Evolutionary conservation across 2,329 filamentous ascomycete species (phyloP).

Genomic region (Fusarium sp.): DNA sequence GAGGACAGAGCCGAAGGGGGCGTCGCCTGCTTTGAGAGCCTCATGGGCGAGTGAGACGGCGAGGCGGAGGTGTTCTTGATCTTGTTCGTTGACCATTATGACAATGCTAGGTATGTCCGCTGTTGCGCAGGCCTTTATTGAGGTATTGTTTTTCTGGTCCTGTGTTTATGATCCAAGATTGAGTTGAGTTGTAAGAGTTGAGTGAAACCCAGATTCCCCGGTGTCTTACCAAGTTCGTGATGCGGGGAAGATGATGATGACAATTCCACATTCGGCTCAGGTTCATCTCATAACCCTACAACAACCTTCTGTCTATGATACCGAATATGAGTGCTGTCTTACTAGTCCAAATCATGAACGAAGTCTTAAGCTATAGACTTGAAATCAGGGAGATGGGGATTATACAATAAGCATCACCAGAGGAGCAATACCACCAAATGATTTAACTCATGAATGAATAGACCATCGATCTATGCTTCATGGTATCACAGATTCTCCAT

Average conservation of each 20-base stretch:
- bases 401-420: not conserved
- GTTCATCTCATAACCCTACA: not conserved
- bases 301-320: not conserved
- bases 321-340: not conserved
- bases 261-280: not conserved
- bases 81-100: constrained; percentile 27
- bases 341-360: not conserved
- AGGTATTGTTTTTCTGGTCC: not conserved
- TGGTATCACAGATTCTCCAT: not conserved
- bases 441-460: not conserved
- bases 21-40: constrained; percentile 52
- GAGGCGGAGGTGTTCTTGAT: constrained; percentile 28
- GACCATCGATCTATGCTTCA: not conserved
- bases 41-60: constrained; percentile 50
- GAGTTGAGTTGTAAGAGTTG: not conserved
- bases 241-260: constrained; percentile 30
- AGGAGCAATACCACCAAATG: not conserved
- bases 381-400: not conserved
- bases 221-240: constrained; percentile 14
- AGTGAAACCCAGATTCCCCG: not conserved
- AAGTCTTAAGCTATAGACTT: not conserved
- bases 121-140: not conserved
- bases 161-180: not conserved
- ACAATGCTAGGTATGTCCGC: not conserved
- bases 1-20: constrained; percentile 53